phyloP scores from a whole-genome alignment of 2,329 filamentous ascomycete genomes.

The Hirsutella thompsonii region DNA sequence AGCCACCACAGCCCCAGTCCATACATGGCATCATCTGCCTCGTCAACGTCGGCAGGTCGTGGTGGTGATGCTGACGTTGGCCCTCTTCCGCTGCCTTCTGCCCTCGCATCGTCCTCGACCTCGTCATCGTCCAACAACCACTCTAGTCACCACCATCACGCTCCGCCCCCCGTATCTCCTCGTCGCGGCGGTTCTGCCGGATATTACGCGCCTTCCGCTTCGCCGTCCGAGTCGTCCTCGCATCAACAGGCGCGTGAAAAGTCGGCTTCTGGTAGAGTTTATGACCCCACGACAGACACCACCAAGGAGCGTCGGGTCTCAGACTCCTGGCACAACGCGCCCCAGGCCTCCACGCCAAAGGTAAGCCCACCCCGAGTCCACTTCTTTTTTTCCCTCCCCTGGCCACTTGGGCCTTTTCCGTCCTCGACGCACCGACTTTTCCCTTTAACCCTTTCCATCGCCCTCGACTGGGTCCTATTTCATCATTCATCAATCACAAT shows the following conservation, averaged over 20 bases:
- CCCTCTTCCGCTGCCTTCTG: constrained; percentile 16
- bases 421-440: neutral
- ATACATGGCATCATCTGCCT: constrained; percentile 22
- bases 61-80: constrained; percentile 15
- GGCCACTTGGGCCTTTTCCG: constrained; percentile 1
- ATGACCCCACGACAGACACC: constrained; percentile 40
- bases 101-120: constrained; percentile 10
- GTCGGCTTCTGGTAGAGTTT: constrained; percentile 31
- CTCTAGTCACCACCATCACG: constrained; percentile 14
- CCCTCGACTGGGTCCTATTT: neutral
- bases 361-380: constrained; percentile 23
- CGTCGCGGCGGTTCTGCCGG: constrained; percentile 24
- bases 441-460: neutral
- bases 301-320: constrained; percentile 32
- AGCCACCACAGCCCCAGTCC: constrained; percentile 15
- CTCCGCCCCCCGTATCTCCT: constrained; percentile 23
- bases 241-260: constrained; percentile 19
- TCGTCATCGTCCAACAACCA: constrained; percentile 6
- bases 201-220: constrained; percentile 5
- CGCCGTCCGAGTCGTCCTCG: neutral
- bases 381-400: constrained; percentile 11
- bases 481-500: neutral
- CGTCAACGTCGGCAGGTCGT: constrained; percentile 2
- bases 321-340: constrained; percentile 34
- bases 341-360: constrained; percentile 31